Conservation (phyloP, 1,284 basidiomycete genomes). For the Cryptococcus jaspeensis region DNA sequence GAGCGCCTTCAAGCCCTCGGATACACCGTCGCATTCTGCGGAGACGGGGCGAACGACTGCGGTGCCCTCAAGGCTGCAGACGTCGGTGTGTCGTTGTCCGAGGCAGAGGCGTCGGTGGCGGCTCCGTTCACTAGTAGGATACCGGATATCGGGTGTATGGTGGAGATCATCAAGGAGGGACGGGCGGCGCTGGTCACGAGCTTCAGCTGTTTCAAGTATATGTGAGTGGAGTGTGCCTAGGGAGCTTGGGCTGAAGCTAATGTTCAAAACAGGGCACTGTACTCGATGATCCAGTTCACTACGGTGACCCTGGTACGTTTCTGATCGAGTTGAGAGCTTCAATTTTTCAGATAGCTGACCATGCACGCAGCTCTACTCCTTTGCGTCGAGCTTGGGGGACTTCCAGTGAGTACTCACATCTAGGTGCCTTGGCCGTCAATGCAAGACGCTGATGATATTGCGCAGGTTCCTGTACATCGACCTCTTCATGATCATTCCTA, state of each 20-base stretch:
- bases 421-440: background rate
- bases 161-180: constrained; percentile 95
- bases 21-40: constrained; percentile 97
- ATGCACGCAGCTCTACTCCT: constrained; percentile 69
- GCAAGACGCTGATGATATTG: background rate
- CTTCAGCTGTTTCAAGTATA: constrained; percentile 99
- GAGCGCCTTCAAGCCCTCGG: constrained; percentile 89
- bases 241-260: constrained; percentile 68
- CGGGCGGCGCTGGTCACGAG: constrained; percentile 93
- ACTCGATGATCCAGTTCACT: constrained; percentile 58
- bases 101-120: constrained; percentile 98
- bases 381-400: constrained; percentile 93
- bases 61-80: constrained; percentile 98
- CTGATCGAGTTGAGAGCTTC: background rate
- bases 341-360: background rate
- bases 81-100: constrained; percentile 92
- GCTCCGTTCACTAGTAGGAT: constrained; percentile 94
- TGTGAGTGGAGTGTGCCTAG: constrained; percentile 59
- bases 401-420: constrained; percentile 66
- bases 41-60: constrained; percentile 98
- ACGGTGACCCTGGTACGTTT: constrained; percentile 67
- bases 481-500: constrained; percentile 93
- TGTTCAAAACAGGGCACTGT: constrained; percentile 53
- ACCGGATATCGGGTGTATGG: constrained; percentile 93
- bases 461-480: constrained; percentile 82